Percentiles rank a stretch among this genome's conserved stretches.
These are phyloP conservation scores for Globisporangium uncinulatum DNA, from an alignment of 352 stramenopile genomes.

Conservation along the genomic window DNA sequence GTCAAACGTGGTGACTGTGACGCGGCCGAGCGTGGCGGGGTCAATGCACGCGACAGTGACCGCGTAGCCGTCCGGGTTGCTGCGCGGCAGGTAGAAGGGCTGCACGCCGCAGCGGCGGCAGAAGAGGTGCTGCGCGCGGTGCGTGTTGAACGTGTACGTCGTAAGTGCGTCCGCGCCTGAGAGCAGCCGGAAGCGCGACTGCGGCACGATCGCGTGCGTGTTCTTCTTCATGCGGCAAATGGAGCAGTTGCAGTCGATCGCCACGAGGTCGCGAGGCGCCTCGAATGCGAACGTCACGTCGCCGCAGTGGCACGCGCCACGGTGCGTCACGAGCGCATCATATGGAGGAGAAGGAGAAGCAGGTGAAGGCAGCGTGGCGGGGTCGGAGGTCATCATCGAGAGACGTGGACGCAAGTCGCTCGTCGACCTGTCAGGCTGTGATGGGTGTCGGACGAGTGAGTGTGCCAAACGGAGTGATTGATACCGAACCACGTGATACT, in stretches of 20 bases:
- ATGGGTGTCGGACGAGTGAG: no score
- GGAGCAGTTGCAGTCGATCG: constrained; percentile 80
- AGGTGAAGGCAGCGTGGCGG: not conserved
- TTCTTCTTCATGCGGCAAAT: constrained; percentile 83
- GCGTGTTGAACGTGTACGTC: constrained; percentile 81
- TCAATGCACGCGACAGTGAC: constrained; percentile 74
- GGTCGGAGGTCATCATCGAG: not conserved
- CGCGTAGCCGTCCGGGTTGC: constrained; percentile 72
- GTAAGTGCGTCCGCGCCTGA: constrained; percentile 41
- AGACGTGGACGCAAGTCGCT: no score
- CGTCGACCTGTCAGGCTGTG: no score
- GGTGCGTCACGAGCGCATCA: constrained; percentile 27
- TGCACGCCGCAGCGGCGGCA: constrained; percentile 75
- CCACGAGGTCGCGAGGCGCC: constrained; percentile 42
- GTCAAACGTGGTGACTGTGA: constrained; percentile 66
- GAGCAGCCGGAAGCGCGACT: constrained; percentile 46
- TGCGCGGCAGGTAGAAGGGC: constrained; percentile 77
- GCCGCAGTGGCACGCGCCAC: constrained; percentile 64
- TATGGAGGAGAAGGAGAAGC: not conserved
- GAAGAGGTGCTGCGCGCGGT: constrained; percentile 73
- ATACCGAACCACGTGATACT: no score
- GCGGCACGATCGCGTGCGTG: constrained; percentile 60
- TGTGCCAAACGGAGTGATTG: no score
- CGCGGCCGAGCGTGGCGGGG: constrained; percentile 32
- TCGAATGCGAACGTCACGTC: constrained; percentile 68